Evolutionary conservation across 2,329 filamentous ascomycete species (phyloP).

Genomic region (Trichophaea hybrida): DNA sequence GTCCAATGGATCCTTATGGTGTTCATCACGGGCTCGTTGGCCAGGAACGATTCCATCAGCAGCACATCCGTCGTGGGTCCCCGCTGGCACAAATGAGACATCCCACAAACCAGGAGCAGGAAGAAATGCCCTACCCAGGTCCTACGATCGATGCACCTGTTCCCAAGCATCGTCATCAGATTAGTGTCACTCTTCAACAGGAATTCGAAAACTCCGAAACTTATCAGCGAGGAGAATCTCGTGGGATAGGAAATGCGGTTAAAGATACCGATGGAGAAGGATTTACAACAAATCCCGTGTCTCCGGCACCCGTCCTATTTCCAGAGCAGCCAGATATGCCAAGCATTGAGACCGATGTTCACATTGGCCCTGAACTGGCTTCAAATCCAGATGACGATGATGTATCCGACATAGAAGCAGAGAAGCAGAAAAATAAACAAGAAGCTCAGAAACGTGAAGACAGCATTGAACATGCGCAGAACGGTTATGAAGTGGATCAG

Average conservation of each 20-base stretch:
- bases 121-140: slow-evolving; percentile 6
- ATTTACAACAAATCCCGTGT: slow-evolving; percentile 26
- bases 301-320: slow-evolving; percentile 21
- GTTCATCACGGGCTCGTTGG: slow-evolving; percentile 13
- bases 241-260: not conserved
- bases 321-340: slow-evolving; percentile 23
- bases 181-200: slow-evolving; percentile 26
- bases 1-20: slow-evolving; percentile 8
- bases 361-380: slow-evolving; percentile 19
- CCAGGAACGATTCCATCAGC: slow-evolving; percentile 21
- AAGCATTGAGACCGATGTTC: slow-evolving; percentile 27
- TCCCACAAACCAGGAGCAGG: slow-evolving; percentile 11
- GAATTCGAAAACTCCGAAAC: slow-evolving; percentile 24
- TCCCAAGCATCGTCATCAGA: slow-evolving; percentile 26
- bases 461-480: slow-evolving; percentile 17
- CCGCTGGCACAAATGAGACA: slow-evolving; percentile 20
- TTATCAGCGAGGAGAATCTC: slow-evolving; percentile 19
- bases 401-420: slow-evolving; percentile 23
- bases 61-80: slow-evolving; percentile 23
- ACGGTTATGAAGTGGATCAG: slow-evolving; percentile 32
- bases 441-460: slow-evolving; percentile 20
- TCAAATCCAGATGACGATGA: slow-evolving; percentile 22
- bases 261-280: slow-evolving; percentile 15
- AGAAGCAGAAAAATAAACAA: slow-evolving; percentile 25
- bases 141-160: slow-evolving; percentile 24